Conservation (phyloP, 345 rosid genomes). For the Sisymbrium irio region DNA sequence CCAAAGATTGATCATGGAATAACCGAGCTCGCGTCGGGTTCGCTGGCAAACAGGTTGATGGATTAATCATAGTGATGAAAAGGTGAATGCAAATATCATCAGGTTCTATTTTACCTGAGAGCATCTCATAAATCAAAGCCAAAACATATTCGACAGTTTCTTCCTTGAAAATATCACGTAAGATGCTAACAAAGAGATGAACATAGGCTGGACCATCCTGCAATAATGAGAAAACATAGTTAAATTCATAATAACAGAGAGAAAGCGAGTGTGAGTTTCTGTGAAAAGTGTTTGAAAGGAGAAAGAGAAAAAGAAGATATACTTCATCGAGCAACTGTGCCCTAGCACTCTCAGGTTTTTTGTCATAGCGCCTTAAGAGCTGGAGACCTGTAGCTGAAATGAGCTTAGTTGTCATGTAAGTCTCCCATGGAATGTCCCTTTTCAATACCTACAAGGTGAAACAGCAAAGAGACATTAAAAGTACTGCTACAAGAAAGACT, state of each 20-base stretch:
- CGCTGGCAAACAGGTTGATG: slow-evolving; percentile 50
- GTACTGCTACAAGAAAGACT: too few relatives aligned
- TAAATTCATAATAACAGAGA: too few relatives aligned
- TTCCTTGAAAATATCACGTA: slow-evolving; percentile 86
- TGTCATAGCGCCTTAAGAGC: slow-evolving; percentile 83
- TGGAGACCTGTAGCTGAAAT: slow-evolving; percentile 84
- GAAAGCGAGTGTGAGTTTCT: not conserved
- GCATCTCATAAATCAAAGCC: slow-evolving; percentile 89
- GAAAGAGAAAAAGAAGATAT: not conserved
- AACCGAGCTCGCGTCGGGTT: slow-evolving; percentile 88
- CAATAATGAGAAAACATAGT: slow-evolving; percentile 27
- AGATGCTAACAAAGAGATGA: slow-evolving; percentile 77
- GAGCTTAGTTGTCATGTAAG: slow-evolving; percentile 92
- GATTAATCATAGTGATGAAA: slow-evolving; percentile 14
- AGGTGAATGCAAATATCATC: not conserved
- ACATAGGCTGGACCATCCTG: slow-evolving; percentile 97
- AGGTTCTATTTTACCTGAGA: slow-evolving; percentile 51
- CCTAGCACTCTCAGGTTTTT: slow-evolving; percentile 66
- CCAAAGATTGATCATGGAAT: slow-evolving; percentile 82
- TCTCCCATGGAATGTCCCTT: slow-evolving; percentile 99
- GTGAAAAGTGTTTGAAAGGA: not conserved
- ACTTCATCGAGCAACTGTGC: slow-evolving; percentile 93
- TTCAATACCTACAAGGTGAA: slow-evolving; percentile 58
- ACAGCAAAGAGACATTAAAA: not conserved
- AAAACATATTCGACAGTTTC: slow-evolving; percentile 98